Evolutionary conservation across 805 yeast species (phyloP).

Genomic region (Pichia manshurica): DNA sequence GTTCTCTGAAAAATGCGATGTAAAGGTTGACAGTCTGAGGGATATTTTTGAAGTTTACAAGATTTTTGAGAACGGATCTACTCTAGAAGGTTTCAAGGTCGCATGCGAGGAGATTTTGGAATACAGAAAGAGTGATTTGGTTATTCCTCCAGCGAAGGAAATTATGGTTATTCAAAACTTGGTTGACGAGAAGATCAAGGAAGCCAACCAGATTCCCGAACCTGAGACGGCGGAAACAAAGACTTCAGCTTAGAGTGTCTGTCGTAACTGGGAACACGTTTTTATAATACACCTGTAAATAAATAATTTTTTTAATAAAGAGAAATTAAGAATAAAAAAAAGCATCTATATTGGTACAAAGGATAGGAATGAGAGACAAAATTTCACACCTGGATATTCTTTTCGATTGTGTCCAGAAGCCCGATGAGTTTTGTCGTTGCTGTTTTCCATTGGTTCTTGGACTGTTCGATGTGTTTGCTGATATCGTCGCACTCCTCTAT

Average conservation of each 20-base stretch:
- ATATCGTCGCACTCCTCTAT: slow-evolving; percentile 24
- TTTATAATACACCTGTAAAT: slow-evolving; percentile 6
- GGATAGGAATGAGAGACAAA: neutral
- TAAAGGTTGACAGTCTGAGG: slow-evolving; percentile 40
- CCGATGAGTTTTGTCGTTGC: slow-evolving; percentile 15
- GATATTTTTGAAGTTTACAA: slow-evolving; percentile 34
- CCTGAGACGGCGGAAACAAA: slow-evolving; percentile 2
- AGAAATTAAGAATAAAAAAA: neutral
- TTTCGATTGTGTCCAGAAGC: slow-evolving; percentile 4
- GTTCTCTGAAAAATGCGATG: slow-evolving; percentile 33
- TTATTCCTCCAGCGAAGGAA: slow-evolving; percentile 32
- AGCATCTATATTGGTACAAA: too few species aligned
- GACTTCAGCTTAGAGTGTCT: neutral
- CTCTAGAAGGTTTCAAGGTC: slow-evolving; percentile 30
- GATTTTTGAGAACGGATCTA: slow-evolving; percentile 33
- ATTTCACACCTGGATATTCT: slow-evolving; percentile 3
- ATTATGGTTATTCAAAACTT: slow-evolving; percentile 32
- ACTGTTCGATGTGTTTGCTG: slow-evolving; percentile 15
- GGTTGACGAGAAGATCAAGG: slow-evolving; percentile 28
- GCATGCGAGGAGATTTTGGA: slow-evolving; percentile 32
- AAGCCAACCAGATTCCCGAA: slow-evolving; percentile 17
- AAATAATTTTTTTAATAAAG: neutral
- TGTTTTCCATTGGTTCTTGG: slow-evolving; percentile 24
- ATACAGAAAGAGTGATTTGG: slow-evolving; percentile 29
- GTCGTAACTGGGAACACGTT: neutral